Evolutionary conservation across 2,329 filamentous ascomycete species (phyloP), one percentile per base, ranked within the genome.

Genomic region (Colletotrichum camelliae): DNA sequence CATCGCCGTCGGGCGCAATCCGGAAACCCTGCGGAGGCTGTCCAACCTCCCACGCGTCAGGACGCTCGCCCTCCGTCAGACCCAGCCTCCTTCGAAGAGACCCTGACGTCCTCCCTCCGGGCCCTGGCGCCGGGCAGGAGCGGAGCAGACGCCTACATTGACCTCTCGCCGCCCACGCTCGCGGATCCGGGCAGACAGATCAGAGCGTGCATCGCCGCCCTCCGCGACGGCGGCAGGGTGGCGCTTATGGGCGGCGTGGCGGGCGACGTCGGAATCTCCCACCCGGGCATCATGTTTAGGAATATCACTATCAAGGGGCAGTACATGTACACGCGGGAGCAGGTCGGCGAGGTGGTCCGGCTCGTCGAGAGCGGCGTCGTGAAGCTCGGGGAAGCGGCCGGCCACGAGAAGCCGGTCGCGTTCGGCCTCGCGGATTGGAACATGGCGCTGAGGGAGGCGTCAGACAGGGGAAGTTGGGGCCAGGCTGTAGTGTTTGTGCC

Each of bases 1-100:
- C 4, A 85, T 91, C 37, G 89, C 89, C 1, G 83, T 90, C 77
- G 88, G 89, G 0, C 81, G 89, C 16, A 87, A 87, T 75, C 77
- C 78, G 39, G 77, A 80, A 7, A 78, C 79, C 18, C 76, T 89
- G 18, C 79, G 69, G 10, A 78, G 78, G 64, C 78, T 87, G 16
- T 80, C 84, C 8, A 58, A 27, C 65, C 80, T 78, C 74, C 60
- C 78, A 58, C 62, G 77, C 29, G 48, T 89, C 15, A 80, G 83
- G 33, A 85, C 81, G 0, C 85, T 89, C 5, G 74, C 78, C 29
- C 84, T 88, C n/a, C 39, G 18, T 12, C 39, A 43, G 39, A 43
- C 18, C n/a, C 39, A 9, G 85, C 83, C 0, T 86, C 86, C 5
- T 81, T 88, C 66, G 77, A 82, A 13, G 80, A 83, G 6, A 79